Evolutionary conservation across 1,139 yeast genomes (phyloP), one percentile per base, ranked within the genome.

Genomic region (Trichomonascaceae sp.): DNA sequence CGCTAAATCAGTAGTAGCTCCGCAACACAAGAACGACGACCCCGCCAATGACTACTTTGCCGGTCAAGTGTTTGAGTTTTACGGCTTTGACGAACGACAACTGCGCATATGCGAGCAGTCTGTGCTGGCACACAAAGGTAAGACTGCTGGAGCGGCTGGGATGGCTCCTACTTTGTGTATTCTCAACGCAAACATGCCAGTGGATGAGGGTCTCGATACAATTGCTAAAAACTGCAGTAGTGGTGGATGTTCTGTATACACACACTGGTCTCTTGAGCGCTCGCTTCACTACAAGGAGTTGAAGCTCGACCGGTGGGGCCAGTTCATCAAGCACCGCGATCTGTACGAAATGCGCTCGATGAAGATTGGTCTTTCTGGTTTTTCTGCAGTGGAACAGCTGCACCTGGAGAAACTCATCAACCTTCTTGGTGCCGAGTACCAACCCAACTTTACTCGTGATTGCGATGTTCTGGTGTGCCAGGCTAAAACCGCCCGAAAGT

Each of bases 191-290:
- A 34, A 34, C n/a, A 17, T 42, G 18, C 11, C 29, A 5, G 6
- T 16, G 4, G 33, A 29, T 2, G 30, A 35, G 14, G 28, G 39
- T 13, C 26, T 36, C n/a, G 33, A 32, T 2, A 20, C 15, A 3
- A 15, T 26, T 14, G 16, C 34, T 4, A 35, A 37, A 3, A 26
- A 32, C 2, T 32, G 26, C 3, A 36, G 38, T 6, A n/a, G n/a
- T n/a, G n/a, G n/a, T n/a, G n/a, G n/a, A n/a, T n/a, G n/a, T n/a
- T 35, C 45, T 2, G 17, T 56, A 3, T 48, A 52, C 4, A 60
- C 94, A 2, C 96, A 87, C 54, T 84, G 94, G 87, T 77, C 80
- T 45, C 59, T 87, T 17, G 97, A 87, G 54, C 57, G 96, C 39
- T 70, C 82, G 22, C 60, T 85, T 22, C 77, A 69, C 52, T 77